Evolutionary conservation across 768 basidiomycete species (phyloP), one percentile per base, ranked within the genome.

Genomic region (Tricholoma bakamatsutake): DNA sequence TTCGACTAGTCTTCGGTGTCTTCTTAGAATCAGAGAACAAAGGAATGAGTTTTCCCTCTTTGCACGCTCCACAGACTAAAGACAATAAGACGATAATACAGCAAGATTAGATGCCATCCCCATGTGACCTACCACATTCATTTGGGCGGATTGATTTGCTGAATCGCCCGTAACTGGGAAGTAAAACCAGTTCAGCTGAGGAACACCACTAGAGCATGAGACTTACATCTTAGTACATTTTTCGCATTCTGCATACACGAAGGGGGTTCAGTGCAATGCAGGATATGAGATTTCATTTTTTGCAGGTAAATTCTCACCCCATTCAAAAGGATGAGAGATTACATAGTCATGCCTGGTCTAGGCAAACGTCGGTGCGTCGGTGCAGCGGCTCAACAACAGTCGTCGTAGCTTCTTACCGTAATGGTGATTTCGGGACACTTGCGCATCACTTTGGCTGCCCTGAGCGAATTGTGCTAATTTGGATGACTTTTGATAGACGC

Each of bases 261-360:
- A 48, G 37, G 35, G 52, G 21, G 21, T 24, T 18, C 24, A 39
- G 52, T 50, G 17, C 21, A 57, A 57, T 34, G 53, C 56, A 17
- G 53, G 3, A 35, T 27, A 7, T 15, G 24, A 15, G 4, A 17
- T 15, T n/a, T 31, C 28, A 48, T 9, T 4, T 30, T 30, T 52
- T 47, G 21, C 21, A 24, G 21, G 21, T 24, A 24, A 24, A 24
- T 24, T 72, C 85, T 68, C 59, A 89, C 88, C 74, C 89, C 89
- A 92, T 64, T 84, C 73, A 61, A 75, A 91, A 18, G 82, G 81
- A 70, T 88, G 84, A 18, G 75, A 76, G 58, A 91, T 90, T 56
- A 88, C 86, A 62, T 92, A 92, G 66, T 81, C 74, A 57, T 92
- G 89, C 58, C 72, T 79, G 10, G 83, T 85, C 89, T 89, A 59